Base-by-base conservation (phyloP, 805 yeast genomes). In the Tetrapisispora iriomotensis region DNA sequence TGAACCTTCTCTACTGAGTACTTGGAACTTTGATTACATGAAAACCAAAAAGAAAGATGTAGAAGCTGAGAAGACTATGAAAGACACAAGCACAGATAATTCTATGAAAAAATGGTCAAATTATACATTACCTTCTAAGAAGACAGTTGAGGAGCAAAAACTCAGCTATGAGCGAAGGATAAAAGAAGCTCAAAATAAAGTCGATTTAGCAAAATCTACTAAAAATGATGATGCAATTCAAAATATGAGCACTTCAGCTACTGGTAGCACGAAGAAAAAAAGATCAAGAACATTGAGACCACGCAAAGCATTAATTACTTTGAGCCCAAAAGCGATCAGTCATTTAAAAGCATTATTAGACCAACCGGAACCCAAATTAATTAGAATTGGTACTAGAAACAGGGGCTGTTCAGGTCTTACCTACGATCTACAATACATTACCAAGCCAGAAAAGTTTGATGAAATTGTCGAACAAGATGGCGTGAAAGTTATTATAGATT, bases 321-420 rank as follows among this genome's bases (percentile, higher is more conserved):
- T 92, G 38, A 72, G 90, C 0, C 76, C 83, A 2, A 73, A 69
- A 37, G 98, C 98, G 1, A 65, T 85, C 2, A 58, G 60, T 4
- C 97, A 92, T 62, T 64, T 92, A 42, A 66, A 67, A 41, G 72
- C 69, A 0, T 66, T 92, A 20, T 64, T 82, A 46, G 75, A 79
- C 39, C 82, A 78, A 47, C 97, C 97, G 5, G 77, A 77, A 34
- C 97, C 97, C 10, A 77, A 90, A 64, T 69, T 86, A 53, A 85
- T 92, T 35, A 73, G 96, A 51, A 80, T 92, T 12, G 95, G 96
- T 13, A 97, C 94, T n/a, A 76, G 77, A 47, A 92, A 92, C 63
- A 72, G 97, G 56, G 98, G 98, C 4, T 92, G 98, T 61, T 90
- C 97, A 0, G 98, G 98, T 0, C 71, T 92, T 44, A 79, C 95